Percentiles rank a stretch among this genome's conserved stretches.
Conservation (phyloP, 1,284 basidiomycete species). For the Leccinum solheimii region DNA sequence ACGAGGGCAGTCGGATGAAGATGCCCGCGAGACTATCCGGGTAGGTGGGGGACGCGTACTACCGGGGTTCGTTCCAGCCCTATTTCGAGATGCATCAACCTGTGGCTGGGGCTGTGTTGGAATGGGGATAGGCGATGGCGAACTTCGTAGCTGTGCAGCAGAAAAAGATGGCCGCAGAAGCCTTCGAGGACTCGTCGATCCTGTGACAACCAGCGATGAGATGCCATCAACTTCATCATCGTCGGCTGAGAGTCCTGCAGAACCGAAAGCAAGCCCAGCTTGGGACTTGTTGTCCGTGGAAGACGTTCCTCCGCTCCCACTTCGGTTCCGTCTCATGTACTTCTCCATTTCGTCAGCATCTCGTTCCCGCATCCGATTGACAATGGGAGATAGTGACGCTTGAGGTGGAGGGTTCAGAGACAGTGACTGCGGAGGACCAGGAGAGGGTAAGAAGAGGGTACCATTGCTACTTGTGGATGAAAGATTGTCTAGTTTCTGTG, state of each 20-base stretch:
- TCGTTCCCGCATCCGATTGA: slow-evolving; percentile 72
- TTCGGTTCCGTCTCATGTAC: slow-evolving; percentile 74
- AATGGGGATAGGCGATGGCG: slow-evolving; percentile 40
- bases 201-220: slow-evolving; percentile 47
- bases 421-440: slow-evolving; percentile 42
- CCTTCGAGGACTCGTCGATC: slow-evolving; percentile 56
- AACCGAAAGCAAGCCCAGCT: slow-evolving; percentile 48
- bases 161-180: slow-evolving; percentile 71
- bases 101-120: slow-evolving; percentile 39
- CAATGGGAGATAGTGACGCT: slow-evolving; percentile 65
- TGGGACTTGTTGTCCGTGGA: slow-evolving; percentile 70
- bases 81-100: slow-evolving; percentile 50
- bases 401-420: slow-evolving; percentile 36
- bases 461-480: slow-evolving; percentile 45
- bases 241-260: slow-evolving; percentile 48
- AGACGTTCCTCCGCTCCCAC: slow-evolving; percentile 68
- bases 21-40: slow-evolving; percentile 48
- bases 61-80: slow-evolving; percentile 68
- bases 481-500: slow-evolving; percentile 36
- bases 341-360: slow-evolving; percentile 85
- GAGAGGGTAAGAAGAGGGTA: slow-evolving; percentile 46
- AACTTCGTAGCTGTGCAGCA: slow-evolving; percentile 68
- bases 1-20: slow-evolving; percentile 47
- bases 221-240: slow-evolving; percentile 57
- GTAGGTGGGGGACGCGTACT: slow-evolving; percentile 42